Evolutionary conservation across 1,284 basidiomycete genomes (phyloP), one percentile per base, ranked within the genome.

Genomic region (Rhodotorula sp.): DNA sequence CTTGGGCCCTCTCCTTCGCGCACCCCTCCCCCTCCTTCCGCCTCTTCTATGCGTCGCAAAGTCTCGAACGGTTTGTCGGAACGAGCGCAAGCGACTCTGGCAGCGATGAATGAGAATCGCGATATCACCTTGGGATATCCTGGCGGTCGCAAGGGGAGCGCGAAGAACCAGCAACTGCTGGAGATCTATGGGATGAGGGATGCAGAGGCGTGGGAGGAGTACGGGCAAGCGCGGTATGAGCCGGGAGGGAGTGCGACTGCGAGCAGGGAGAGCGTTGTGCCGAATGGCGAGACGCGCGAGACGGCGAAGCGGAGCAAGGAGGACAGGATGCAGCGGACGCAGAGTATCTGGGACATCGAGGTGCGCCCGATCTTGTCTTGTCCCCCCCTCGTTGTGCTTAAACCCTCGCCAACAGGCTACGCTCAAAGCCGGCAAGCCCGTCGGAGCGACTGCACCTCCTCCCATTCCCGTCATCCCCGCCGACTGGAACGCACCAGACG

Each of bases 321-420:
- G 51, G 74, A 75, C 20, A 59, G 74, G 4, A 59, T 71, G 48
- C 57, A 53, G 24, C 58, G 70, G 1, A 64, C 74, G 13, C 71
- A 73, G 59, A 71, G 69, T 13, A 73, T 75, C 24, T 75, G 74
- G 74, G 74, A 75, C 53, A 75, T 75, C 56, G 74, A 75, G 64
- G 73, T 72, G 48, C 52, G 70, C 26, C 18, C 50, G n/a, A 46
- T 9, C 37, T 24, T 22, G 10, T 51, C 34, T 20, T 26, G 24
- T n/a, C 1, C 28, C 1, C 6, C 22, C 16, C 20, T 22, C 30
- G 16, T 26, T 15, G 4, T 7, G 8, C 37, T 18, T 4, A 30
- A 10, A 31, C 2, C 26, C n/a, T 4, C 24, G 30, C 15, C 40
- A 11, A 18, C 53, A 74, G 71, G 74, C 74, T 1, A 75, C 74